Conservation (phyloP, 768 basidiomycete species). For the Dioszegia aurantiaca region DNA sequence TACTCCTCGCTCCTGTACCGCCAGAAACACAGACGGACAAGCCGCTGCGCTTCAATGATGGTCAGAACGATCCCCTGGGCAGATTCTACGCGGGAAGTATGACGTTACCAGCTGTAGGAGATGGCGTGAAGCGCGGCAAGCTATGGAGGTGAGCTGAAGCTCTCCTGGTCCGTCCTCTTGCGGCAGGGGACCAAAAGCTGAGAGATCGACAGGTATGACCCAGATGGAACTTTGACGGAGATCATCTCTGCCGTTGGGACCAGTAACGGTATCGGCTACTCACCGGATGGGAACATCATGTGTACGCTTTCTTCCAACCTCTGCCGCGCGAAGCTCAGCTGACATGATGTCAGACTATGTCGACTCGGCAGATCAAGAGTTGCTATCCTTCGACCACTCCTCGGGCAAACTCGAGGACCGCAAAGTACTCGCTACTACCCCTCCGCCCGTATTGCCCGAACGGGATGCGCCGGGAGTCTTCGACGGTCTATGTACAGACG, state of each 20-base stretch:
- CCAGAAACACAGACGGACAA: conserved; percentile 21
- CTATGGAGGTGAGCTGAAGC: conserved; percentile 25
- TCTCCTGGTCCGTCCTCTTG: neutral
- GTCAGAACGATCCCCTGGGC: conserved; percentile 41
- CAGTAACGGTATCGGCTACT: conserved; percentile 47
- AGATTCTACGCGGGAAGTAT: conserved; percentile 42
- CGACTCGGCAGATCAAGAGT: conserved; percentile 36
- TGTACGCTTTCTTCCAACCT: conserved; percentile 27
- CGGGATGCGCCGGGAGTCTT: conserved; percentile 30
- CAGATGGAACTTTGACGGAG: conserved; percentile 34
- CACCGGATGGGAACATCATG: conserved; percentile 43
- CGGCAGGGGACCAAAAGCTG: neutral
- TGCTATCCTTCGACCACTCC: conserved; percentile 37
- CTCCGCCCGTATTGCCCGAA: conserved; percentile 20
- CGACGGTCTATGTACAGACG: conserved; percentile 47
- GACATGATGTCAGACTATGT: conserved; percentile 43
- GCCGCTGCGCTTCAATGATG: conserved; percentile 46
- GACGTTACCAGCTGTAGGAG: conserved; percentile 22
- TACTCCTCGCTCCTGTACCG: conserved; percentile 21
- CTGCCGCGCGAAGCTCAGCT: neutral
- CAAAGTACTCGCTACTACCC: conserved; percentile 23
- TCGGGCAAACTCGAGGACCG: conserved; percentile 30
- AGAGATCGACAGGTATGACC: conserved; percentile 37
- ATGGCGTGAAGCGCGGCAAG: conserved; percentile 23
- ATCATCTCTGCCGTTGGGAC: conserved; percentile 34